A percentile compares a stretch with the other conserved stretches of the same genome.
phyloP scores from a whole-genome alignment of 148 eudicot species.

The Rhododendron vialii region DNA sequence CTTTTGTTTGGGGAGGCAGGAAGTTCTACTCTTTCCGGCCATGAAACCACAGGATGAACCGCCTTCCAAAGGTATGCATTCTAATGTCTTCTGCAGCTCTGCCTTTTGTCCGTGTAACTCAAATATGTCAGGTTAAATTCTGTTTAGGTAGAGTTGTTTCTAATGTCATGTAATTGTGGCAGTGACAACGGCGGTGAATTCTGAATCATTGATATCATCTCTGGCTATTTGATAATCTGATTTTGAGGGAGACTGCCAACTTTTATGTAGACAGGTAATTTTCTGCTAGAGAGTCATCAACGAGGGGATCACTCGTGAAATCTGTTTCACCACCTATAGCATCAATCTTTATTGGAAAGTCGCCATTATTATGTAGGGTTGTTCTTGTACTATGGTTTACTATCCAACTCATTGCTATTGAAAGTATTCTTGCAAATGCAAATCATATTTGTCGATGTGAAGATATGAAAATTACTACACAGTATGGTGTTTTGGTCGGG shows the following conservation, averaged over 20 bases:
- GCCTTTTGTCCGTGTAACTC: not conserved
- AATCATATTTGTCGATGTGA: not conserved
- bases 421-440: not conserved
- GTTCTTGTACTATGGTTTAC: not conserved
- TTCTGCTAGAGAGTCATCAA: not conserved
- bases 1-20: slow-evolving; percentile 36
- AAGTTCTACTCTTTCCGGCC: slow-evolving; percentile 89
- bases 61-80: slow-evolving; percentile 43
- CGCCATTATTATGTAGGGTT: not conserved
- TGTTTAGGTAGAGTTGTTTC: not conserved
- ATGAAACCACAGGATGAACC: slow-evolving; percentile 96
- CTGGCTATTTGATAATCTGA: not conserved
- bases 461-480: not conserved
- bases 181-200: not conserved
- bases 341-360: not conserved
- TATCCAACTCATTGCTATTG: not conserved
- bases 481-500: no score
- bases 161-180: not conserved
- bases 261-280: not conserved
- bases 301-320: not conserved
- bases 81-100: not conserved
- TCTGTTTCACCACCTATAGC: not conserved
- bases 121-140: not conserved
- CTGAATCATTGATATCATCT: not conserved
- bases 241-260: not conserved